Evolutionary conservation across 2,329 filamentous ascomycete species (phyloP), one percentile per base, ranked within the genome.

Genomic region (Elsinoe batatas): DNA sequence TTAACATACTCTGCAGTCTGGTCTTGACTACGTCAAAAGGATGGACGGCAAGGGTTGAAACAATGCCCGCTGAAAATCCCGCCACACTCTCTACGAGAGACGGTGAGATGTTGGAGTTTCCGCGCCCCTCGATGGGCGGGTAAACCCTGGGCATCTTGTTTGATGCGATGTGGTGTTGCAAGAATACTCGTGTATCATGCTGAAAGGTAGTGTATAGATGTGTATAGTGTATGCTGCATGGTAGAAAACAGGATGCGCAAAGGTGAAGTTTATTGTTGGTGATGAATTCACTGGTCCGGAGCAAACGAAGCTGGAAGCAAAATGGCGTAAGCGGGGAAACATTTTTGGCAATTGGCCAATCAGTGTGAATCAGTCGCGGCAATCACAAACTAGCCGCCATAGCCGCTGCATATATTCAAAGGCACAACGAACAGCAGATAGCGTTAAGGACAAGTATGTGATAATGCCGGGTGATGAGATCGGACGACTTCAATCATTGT

Each of bases 11-110:
- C 74, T 98, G 93, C 68, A 98, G 83, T 61, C 93, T 86, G 59
- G 91, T 97, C 78, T 98, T 98, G 68, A 97, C 84, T 61, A 98
- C 84, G 73, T 98, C 93, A 58, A 98, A 82, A 32, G 93, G 93
- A 68, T 97, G 91, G 53, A 93, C 86, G 56, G 83, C 84, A 49
- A 97, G 78, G 20, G 93, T 97, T 54, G 91, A 87, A 63, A 90
- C 79, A 56, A 89, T 79, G 59, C 93, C 93, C 58, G 93, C 93
- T 61, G 85, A 87, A 71, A 98, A 85, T 64, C 93, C 93, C 59
- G 93, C 89, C 69, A 91, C 77, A 66, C 86, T 85, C 79, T 97
- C 93, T 71, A 96, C 81, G 67, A 87, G 71, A 64, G 87, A 88
- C 72, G 87, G 82, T 66, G 86, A 85, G 67, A 86, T 75, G 72